Conservation (phyloP, 768 basidiomycete species). For the Crassisporium funariophilum region DNA sequence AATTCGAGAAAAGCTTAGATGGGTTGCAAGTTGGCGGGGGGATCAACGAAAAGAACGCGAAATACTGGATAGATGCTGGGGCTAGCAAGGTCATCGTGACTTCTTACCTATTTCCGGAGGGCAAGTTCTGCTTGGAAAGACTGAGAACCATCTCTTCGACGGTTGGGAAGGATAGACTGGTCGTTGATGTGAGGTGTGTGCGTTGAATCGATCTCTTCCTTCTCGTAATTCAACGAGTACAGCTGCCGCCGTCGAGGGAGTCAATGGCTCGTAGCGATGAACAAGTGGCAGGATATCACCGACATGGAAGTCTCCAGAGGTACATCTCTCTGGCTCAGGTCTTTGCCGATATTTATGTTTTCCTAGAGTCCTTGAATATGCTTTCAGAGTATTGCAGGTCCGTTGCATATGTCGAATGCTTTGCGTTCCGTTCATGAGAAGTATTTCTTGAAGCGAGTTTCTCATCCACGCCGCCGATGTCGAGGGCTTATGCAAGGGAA, state of each 20-base stretch:
- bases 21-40: constrained; percentile 93
- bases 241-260: constrained; percentile 82
- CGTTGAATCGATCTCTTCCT: neutral
- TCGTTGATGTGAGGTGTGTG: constrained; percentile 90
- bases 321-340: constrained; percentile 23
- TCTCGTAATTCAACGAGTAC: constrained; percentile 2
- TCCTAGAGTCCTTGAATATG: constrained; percentile 71
- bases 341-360: neutral
- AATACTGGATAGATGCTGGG: constrained; percentile 82
- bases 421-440: constrained; percentile 5
- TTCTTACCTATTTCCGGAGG: constrained; percentile 89
- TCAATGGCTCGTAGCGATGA: constrained; percentile 95
- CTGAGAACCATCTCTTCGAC: constrained; percentile 59
- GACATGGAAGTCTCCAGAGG: constrained; percentile 91
- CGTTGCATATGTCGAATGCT: neutral
- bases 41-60: constrained; percentile 79
- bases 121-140: constrained; percentile 73
- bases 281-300: constrained; percentile 97
- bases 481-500: constrained; percentile 95
- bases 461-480: constrained; percentile 98
- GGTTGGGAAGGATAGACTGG: constrained; percentile 84
- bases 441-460: constrained; percentile 68
- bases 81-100: constrained; percentile 99
- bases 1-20: constrained; percentile 40
- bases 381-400: constrained; percentile 86